These are phyloP conservation scores for Tolypocladium nubicola DNA, from an alignment of 2,329 filamentous ascomycete species.

Conservation along the genomic window DNA sequence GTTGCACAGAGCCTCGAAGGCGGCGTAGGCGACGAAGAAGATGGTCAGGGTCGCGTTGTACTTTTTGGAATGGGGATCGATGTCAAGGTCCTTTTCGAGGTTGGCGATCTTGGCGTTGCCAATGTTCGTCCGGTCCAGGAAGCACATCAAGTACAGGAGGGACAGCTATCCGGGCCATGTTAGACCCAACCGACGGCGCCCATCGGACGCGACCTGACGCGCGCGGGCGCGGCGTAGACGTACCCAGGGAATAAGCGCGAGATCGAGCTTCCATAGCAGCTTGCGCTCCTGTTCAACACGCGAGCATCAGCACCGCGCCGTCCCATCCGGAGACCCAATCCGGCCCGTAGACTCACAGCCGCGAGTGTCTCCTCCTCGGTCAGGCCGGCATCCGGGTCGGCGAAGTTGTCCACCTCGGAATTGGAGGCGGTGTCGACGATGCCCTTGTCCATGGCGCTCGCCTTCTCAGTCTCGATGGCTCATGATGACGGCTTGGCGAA, in stretches of 20 bases:
- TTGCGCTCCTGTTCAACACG: constrained; percentile 41
- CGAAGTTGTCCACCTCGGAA: constrained; percentile 15
- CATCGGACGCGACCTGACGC: not conserved
- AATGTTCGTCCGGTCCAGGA: constrained; percentile 65
- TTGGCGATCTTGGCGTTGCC: constrained; percentile 6
- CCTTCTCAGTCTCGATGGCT: constrained; percentile 17
- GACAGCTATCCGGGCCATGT: constrained; percentile 37
- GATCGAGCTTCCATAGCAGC: constrained; percentile 51
- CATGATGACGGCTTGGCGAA: not conserved
- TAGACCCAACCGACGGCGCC: not conserved
- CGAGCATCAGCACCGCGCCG: not conserved
- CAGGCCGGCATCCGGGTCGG: constrained; percentile 48
- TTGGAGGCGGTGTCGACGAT: constrained; percentile 16
- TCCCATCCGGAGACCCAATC: not conserved
- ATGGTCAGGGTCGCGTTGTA: constrained; percentile 72
- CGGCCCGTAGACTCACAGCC: constrained; percentile 36
- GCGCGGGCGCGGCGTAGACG: constrained; percentile 5
- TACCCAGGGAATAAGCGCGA: constrained; percentile 49
- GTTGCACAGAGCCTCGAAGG: constrained; percentile 72
- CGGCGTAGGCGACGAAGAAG: constrained; percentile 77
- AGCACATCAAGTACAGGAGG: constrained; percentile 63
- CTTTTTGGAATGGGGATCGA: constrained; percentile 41
- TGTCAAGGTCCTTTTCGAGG: constrained; percentile 36
- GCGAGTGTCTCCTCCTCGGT: constrained; percentile 50
- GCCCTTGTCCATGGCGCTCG: constrained; percentile 6